Evolutionary conservation across 116 monocot genomes (phyloP), one percentile per base, ranked within the genome.

Genomic region (Posidonia oceanica): DNA sequence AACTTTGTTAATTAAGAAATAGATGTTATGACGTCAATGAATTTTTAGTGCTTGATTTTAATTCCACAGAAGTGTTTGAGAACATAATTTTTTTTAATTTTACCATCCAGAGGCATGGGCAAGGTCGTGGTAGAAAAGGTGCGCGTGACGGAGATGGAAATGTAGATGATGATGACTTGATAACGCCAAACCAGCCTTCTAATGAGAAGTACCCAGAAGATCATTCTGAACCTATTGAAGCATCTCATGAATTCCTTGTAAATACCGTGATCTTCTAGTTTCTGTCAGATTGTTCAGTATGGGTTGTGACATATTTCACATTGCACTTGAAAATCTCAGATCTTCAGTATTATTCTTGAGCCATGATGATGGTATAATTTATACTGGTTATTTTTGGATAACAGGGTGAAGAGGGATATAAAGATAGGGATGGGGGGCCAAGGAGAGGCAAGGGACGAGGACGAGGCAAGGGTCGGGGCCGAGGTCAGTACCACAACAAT

Each of bases 201-300:
- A 75, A 71, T 75, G 90, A 82, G 42, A 88, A 90, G 70, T 78
- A 76, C 18, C 2, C 4, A 20, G 94, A 87, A 20, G 91, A 88
- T 63, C 53, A 72, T 38, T 76, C 72, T 51, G 83, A 81, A 56
- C 39, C 67, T 56, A 64, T 63, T 55, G 93, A 93, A 53, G 21
- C 76, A 11, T 70, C 68, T 54, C 52, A 52, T 38, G 91, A 91
- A 16, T 68, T 65, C 55, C 17, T 64, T 68, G 87, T 91, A 75
- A 58, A 37, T 41, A 12, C 10, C 1, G 55, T 29, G 29, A 29
- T 29, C 29, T 1, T 29, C 29, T 29, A 29, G 29, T 1, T 29
- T 21, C 38, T 4, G 2, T 16, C 39, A 6, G 13, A 6, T 18
- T 38, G 36, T 40, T 42, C 15, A 66, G 41, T 66, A 14, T 66